Evolutionary conservation across 1,284 basidiomycete genomes (phyloP).

Genomic region (Agroathelia rolfsii): DNA sequence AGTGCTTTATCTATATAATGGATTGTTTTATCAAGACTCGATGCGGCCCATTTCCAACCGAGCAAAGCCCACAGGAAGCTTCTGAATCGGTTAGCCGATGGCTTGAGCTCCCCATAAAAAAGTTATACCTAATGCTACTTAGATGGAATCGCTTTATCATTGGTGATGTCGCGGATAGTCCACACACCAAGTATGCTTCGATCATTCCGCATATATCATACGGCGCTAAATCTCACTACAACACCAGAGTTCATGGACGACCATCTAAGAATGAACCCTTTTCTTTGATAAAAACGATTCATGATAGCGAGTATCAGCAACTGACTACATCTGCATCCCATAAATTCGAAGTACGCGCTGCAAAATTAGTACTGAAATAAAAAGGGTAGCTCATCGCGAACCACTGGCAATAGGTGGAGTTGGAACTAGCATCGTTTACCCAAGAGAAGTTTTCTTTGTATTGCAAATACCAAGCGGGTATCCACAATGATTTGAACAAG

Average conservation of each 20-base stretch:
- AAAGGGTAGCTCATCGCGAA: constrained; percentile 2
- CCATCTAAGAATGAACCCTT: constrained; percentile 23
- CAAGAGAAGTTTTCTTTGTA: constrained; percentile 77
- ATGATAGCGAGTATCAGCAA: too few relatives aligned
- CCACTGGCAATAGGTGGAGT: constrained; percentile 39
- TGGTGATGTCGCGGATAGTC: constrained; percentile 33
- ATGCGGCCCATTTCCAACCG: constrained; percentile 60
- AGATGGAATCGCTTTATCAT: constrained; percentile 73
- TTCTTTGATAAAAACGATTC: constrained; percentile 13
- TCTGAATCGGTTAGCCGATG: constrained; percentile 44
- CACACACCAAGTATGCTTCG: constrained; percentile 18
- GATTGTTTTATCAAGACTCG: constrained; percentile 41
- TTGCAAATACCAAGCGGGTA: constrained; percentile 62
- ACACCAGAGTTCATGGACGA: too few relatives aligned
- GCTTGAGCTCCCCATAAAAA: neutral
- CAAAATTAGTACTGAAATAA: neutral
- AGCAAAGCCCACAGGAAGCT: constrained; percentile 76
- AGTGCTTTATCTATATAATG: constrained; percentile 5
- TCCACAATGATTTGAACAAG: constrained; percentile 64
- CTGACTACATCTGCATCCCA: constrained; percentile 19
- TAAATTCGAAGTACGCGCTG: constrained; percentile 41
- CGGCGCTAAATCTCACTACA: too few relatives aligned
- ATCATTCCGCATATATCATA: too few relatives aligned
- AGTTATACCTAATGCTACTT: constrained; percentile 12
- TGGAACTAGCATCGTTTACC: constrained; percentile 70